Evolutionary conservation across 2,329 filamentous ascomycete genomes (phyloP), one percentile per base, ranked within the genome.

Genomic region (Colletotrichum neosansevieriae): DNA sequence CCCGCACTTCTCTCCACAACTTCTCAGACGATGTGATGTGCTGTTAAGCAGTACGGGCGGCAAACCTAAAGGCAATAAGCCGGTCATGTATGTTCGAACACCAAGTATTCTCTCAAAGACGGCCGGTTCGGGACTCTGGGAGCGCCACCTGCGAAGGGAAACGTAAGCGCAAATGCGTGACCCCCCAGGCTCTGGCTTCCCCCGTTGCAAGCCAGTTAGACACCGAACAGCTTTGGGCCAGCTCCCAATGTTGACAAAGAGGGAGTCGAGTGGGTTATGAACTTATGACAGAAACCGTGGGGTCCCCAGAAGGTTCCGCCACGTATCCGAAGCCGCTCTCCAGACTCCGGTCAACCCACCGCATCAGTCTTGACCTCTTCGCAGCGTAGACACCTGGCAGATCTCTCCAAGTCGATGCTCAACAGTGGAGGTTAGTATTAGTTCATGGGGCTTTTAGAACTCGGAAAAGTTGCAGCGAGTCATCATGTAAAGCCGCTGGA

Each of bases 251-350:
- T 44, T 56, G 10, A 38, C 36, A 13, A 34, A 34, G 10, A 45
- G 45, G 36, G 12, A 59, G 36, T 57, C 38, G 38, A 21, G n/a
- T n/a, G n/a, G n/a, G n/a, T n/a, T n/a, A n/a, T n/a, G n/a, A n/a
- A n/a, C n/a, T 29, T 57, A n/a, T 29, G 53, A 19, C 53, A 29
- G 50, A 67, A 57, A 63, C 59, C 59, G 45, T 57, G 59, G 64
- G 59, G 59, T 67, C 64, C 51, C 40, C 32, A 32, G 12, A 44
- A 59, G 62, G 62, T 45, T 56, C 34, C 15, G n/a, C n/a, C 51
- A 13, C 42, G 13, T 15, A 44, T 15, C 42, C n/a, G 29, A 29
- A 34, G 32, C 34, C 29, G 34, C 15, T 32, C 32, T 32, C 17
- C 21, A 19, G 15, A 60, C 32, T 36, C 17, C 32, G 17, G 51